These are phyloP conservation scores for Tolypocladium endophyticum DNA, from an alignment of 2,329 filamentous ascomycete genomes.

Conservation along the genomic window DNA sequence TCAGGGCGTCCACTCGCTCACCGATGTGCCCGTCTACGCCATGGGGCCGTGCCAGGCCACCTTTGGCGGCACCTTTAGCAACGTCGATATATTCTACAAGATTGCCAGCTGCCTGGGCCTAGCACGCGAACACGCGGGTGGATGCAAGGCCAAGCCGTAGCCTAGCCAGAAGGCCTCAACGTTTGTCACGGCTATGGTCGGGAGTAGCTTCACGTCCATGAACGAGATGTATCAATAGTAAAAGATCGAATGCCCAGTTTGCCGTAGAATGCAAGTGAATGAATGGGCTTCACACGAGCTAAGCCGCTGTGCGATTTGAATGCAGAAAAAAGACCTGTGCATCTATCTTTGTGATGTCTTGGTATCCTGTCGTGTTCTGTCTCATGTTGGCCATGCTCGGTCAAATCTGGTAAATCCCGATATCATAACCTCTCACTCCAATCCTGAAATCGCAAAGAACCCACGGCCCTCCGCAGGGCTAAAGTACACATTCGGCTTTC, in stretches of 20 bases:
- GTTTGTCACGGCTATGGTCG: background rate
- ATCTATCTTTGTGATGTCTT: background rate
- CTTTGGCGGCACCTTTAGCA: conserved; percentile 63
- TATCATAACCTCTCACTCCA: background rate
- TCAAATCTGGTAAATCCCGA: background rate
- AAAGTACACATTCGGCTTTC: background rate
- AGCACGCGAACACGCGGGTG: conserved; percentile 14
- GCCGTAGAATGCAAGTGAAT: background rate
- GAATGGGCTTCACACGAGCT: background rate
- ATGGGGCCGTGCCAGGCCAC: conserved; percentile 68
- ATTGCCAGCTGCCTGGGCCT: conserved; percentile 60
- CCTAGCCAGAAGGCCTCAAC: background rate
- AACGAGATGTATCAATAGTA: background rate
- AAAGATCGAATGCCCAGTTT: background rate
- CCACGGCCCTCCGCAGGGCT: background rate
- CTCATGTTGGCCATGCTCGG: background rate
- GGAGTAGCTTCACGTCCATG: background rate
- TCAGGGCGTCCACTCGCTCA: conserved; percentile 67
- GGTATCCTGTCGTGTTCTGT: background rate
- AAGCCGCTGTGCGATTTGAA: too few relatives aligned
- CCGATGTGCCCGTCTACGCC: conserved; percentile 69
- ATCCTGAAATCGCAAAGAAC: background rate
- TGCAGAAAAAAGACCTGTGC: background rate
- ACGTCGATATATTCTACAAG: conserved; percentile 65
- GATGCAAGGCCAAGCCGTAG: conserved; percentile 11